Evolutionary conservation across 768 basidiomycete species (phyloP), one percentile per base, ranked within the genome.

Genomic region (Chalciporus chontae): DNA sequence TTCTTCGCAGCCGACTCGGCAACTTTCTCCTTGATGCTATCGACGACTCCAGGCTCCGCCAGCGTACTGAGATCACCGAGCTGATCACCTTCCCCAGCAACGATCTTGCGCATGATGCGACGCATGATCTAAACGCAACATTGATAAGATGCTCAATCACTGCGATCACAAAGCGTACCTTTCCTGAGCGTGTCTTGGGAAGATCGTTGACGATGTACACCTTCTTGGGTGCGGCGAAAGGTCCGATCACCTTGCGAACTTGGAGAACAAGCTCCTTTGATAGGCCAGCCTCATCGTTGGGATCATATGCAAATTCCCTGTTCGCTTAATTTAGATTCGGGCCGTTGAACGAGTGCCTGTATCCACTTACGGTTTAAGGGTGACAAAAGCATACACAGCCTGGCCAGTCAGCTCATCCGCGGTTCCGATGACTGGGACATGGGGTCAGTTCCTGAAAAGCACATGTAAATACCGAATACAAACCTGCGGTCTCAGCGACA

Each of bases 171-270:
- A 8, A n/a, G 27, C 58, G 9, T 32, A 58, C 87, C 85, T 98
- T 98, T 38, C 94, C 94, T 14, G 87, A 90, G 41, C 95, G 78
- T 29, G 95, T 97, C 82, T 96, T 96, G 32, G 94, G 94, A 47
- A 96, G 73, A 70, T 95, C 94, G 38, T 69, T 56, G 55, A 92
- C 87, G 59, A 94, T 75, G 68, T 77, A 84, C 58, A 95, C 82
- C 73, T 87, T 90, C 81, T 97, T 98, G 23, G 95, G 95, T 14
- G 94, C 87, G 1, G 95, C 95, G 70, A 99, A 97, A 3, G 96
- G 94, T 4, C 95, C 96, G 53, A 99, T 99, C 39, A 90, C 89
- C 73, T 98, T 98, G 63, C 96, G 85, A 17, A 97, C 94, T 73
- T 97, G 94, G 27, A 97, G 81, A 24, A 86, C 78, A 52, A 99